Conservation (phyloP, 176 grass and related monocot genomes). For the Thinopyrum elongatum region DNA sequence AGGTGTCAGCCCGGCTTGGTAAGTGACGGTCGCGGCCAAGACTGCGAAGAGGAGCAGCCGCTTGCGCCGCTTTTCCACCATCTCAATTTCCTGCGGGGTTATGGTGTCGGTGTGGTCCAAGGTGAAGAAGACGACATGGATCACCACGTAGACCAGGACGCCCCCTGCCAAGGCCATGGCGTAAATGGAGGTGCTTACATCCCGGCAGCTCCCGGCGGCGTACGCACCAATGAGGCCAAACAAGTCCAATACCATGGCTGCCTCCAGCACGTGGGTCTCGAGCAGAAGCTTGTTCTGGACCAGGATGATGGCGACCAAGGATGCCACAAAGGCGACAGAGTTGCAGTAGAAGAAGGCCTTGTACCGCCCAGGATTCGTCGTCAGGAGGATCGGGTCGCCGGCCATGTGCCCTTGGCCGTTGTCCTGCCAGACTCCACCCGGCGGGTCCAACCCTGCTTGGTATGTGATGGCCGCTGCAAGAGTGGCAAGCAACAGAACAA, state of each 20-base stretch:
- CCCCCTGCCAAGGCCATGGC: background rate
- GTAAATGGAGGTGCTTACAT: background rate
- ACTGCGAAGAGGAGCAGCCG: conserved; percentile 39
- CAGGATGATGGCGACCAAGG: conserved; percentile 3
- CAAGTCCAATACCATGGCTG: conserved; percentile 27
- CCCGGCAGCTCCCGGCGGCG: conserved; percentile 18
- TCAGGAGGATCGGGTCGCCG: conserved; percentile 15
- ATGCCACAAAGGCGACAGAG: conserved; percentile 5
- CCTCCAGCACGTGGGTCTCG: background rate
- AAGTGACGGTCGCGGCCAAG: conserved; percentile 42
- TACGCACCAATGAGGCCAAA: conserved; percentile 42
- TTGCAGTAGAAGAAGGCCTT: conserved; percentile 45
- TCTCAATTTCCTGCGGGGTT: background rate
- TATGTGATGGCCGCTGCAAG: conserved; percentile 42
- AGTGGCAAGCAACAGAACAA: conserved; percentile 31
- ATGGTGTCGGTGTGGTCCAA: conserved; percentile 9
- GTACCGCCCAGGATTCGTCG: background rate
- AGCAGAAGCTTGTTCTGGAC: background rate
- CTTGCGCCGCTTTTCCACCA: conserved; percentile 30
- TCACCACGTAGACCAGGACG: conserved; percentile 36
- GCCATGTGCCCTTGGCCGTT: background rate
- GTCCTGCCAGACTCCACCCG: conserved; percentile 31
- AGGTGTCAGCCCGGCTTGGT: conserved; percentile 53
- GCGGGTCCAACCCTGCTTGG: conserved; percentile 38
- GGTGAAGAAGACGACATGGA: conserved; percentile 43